Conservation (phyloP, 257 asterid genomes). For the Solanum lignicaule region DNA sequence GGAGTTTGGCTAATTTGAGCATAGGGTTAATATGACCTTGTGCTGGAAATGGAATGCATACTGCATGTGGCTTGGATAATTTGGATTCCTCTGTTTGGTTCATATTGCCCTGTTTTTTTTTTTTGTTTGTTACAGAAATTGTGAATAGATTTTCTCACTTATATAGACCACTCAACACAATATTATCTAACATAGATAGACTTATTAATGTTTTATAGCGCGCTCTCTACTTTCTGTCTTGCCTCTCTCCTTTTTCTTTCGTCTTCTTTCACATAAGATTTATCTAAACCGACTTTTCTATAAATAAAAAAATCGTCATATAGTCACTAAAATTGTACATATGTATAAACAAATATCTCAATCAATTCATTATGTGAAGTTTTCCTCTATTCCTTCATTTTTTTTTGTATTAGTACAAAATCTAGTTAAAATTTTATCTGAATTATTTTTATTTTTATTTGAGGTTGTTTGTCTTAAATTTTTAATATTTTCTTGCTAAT, state of each 20-base stretch:
- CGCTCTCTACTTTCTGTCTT: not conserved
- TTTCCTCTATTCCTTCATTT: too few relatives aligned
- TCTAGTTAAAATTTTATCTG: too few relatives aligned
- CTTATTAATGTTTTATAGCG: too few relatives aligned
- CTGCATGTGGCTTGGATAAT: conserved; percentile 11
- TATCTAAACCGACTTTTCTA: too few relatives aligned
- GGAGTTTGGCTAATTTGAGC: conserved; percentile 22
- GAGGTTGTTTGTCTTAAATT: too few relatives aligned
- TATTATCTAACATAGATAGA: too few relatives aligned
- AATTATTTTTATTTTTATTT: too few relatives aligned
- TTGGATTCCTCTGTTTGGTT: not conserved
- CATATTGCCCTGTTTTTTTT: not conserved
- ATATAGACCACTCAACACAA: not conserved
- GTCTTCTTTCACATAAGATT: too few relatives aligned
- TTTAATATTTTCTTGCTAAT: not conserved
- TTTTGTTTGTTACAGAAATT: not conserved
- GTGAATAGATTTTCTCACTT: not conserved
- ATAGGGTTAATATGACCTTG: conserved; percentile 31
- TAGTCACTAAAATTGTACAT: not conserved
- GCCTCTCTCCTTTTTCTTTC: not conserved
- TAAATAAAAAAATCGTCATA: too few relatives aligned
- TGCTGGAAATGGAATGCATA: conserved; percentile 25
- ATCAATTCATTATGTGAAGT: too few relatives aligned
- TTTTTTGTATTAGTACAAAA: too few relatives aligned
- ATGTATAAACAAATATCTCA: too few relatives aligned